Percentiles rank a stretch among this genome's conserved stretches.
phyloP scores from a whole-genome alignment of 352 stramenopile species.

The Globisporangium iwayamae region DNA sequence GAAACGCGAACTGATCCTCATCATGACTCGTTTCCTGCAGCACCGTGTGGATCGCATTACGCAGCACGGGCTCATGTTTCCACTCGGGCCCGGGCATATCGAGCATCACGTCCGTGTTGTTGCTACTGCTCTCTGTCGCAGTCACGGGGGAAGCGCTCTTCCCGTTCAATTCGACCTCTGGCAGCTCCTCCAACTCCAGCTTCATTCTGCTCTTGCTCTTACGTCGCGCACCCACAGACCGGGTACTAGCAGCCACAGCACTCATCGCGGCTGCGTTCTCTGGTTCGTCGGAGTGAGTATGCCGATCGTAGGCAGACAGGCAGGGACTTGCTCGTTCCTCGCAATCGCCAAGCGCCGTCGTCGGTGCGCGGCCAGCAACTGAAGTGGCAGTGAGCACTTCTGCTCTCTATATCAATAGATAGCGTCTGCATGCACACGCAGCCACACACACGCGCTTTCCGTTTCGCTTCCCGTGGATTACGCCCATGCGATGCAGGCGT shows the following conservation, averaged over 20 bases:
- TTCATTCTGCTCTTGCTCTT: constrained; percentile 17
- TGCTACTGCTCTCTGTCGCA: neutral
- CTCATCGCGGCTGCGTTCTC: neutral
- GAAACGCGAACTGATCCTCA: constrained; percentile 36
- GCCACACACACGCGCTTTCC: neutral
- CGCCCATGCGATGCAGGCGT: neutral
- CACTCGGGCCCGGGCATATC: constrained; percentile 9
- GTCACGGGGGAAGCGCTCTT: neutral
- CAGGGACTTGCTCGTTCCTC: constrained; percentile 18
- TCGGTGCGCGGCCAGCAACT: neutral
- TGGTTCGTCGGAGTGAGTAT: neutral
- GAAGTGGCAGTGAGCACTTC: neutral
- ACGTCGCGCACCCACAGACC: constrained; percentile 17
- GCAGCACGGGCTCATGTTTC: constrained; percentile 33
- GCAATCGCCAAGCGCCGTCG: neutral
- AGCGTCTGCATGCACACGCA: neutral
- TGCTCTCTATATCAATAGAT: neutral
- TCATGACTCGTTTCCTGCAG: constrained; percentile 50
- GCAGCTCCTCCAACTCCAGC: constrained; percentile 21
- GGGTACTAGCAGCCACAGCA: neutral
- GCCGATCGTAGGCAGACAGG: neutral
- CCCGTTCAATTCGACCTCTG: neutral
- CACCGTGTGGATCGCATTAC: constrained; percentile 40
- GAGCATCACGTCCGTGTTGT: constrained; percentile 4
- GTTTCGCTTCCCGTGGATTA: constrained; percentile 6